A percentile compares a stretch with the other conserved stretches of the same genome.
phyloP scores from a whole-genome alignment of 2,329 filamentous ascomycete species.

The Cercospora canescens region DNA sequence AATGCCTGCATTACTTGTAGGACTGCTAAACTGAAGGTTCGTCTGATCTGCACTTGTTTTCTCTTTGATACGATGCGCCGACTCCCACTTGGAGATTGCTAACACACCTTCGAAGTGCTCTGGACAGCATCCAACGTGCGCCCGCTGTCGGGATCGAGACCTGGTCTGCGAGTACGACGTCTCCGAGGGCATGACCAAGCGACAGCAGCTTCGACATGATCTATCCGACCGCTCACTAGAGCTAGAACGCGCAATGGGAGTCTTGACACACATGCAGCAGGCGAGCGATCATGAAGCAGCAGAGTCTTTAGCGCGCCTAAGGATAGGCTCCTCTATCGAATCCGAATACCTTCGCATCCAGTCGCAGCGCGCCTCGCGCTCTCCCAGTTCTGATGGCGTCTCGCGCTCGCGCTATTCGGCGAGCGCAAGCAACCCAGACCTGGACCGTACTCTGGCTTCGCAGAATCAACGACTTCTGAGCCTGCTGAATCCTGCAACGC shows the following conservation, averaged over 20 bases:
- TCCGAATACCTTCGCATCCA: conserved; percentile 6
- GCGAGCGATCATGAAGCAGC: conserved; percentile 23
- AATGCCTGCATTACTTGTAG: conserved; percentile 15
- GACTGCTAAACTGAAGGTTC: conserved; percentile 15
- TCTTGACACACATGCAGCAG: conserved; percentile 19
- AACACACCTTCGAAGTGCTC: conserved; percentile 9
- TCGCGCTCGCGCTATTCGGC: neutral
- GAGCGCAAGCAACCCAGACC: neutral
- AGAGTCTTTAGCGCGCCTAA: conserved; percentile 22
- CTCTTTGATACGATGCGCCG: neutral
- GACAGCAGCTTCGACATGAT: conserved; percentile 20
- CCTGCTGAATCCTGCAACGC: neutral
- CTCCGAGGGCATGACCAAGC: conserved; percentile 23
- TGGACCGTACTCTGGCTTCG: neutral
- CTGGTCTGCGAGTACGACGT: conserved; percentile 25
- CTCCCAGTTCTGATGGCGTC: neutral
- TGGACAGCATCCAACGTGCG: conserved; percentile 21
- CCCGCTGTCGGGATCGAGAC: conserved; percentile 5
- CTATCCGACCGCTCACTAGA: conserved; percentile 12
- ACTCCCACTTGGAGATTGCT: neutral
- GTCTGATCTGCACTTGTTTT: neutral
- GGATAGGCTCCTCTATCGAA: conserved; percentile 20
- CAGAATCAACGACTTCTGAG: conserved; percentile 1
- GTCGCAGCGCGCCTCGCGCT: neutral
- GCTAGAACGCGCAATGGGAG: conserved; percentile 8